Percentiles rank a stretch among this genome's conserved stretches.
Conservation (phyloP, 1,139 yeast species). For the Saccharomycopsis hybrid region DNA sequence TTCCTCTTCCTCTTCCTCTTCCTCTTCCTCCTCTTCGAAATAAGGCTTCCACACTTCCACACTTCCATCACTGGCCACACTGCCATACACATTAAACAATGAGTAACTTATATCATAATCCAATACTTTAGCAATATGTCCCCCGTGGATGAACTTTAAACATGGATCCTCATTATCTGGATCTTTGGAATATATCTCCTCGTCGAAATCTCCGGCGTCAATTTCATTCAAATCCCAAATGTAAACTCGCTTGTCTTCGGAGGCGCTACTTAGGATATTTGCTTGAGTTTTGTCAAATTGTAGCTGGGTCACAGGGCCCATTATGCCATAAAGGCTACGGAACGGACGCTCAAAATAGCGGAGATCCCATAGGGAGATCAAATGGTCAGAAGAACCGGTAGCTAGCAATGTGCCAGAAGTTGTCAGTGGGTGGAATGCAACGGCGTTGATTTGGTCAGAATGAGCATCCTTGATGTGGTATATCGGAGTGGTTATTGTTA, state of each 20-base stretch:
- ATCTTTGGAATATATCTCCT: slow-evolving; percentile 38
- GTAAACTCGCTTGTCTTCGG: slow-evolving; percentile 59
- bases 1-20: slow-evolving; percentile 4
- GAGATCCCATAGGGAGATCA: slow-evolving; percentile 55
- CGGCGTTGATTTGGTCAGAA: slow-evolving; percentile 45
- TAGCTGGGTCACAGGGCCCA: slow-evolving; percentile 52
- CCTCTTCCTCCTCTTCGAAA: slow-evolving; percentile 24
- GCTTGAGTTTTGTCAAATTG: slow-evolving; percentile 63
- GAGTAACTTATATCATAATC: slow-evolving; percentile 74
- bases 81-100: slow-evolving; percentile 61
- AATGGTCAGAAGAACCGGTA: slow-evolving; percentile 55
- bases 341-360: slow-evolving; percentile 35
- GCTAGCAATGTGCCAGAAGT: slow-evolving; percentile 46
- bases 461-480: slow-evolving; percentile 30
- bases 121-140: slow-evolving; percentile 70
- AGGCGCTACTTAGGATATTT: slow-evolving; percentile 57
- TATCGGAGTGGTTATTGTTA: neutral
- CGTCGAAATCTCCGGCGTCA: slow-evolving; percentile 33
- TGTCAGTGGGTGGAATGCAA: slow-evolving; percentile 58
- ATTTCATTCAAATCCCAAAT: slow-evolving; percentile 51
- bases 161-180: slow-evolving; percentile 52
- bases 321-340: slow-evolving; percentile 39
- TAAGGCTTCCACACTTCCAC: slow-evolving; percentile 73
- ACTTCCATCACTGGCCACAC: slow-evolving; percentile 71
- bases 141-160: slow-evolving; percentile 65